These are phyloP conservation scores for Fistulifera solaris DNA, from an alignment of 108 stramenopile genomes.

Conservation along the genomic window DNA sequence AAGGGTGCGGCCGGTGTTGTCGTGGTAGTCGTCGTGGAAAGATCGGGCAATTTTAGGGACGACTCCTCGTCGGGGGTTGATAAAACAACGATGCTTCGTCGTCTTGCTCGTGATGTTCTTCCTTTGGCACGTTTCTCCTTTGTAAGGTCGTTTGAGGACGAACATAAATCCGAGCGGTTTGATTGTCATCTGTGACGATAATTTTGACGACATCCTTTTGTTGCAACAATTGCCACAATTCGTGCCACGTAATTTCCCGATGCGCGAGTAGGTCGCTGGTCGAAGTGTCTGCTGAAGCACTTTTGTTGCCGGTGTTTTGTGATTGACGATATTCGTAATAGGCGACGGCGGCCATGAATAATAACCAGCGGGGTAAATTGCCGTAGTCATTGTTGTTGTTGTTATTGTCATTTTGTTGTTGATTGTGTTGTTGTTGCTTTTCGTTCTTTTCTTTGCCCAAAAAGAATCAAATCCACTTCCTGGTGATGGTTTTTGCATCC, in stretches of 20 bases:
- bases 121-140: not conserved
- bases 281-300: not conserved
- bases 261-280: not conserved
- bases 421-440: constrained; percentile 21
- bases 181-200: constrained; percentile 6
- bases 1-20: constrained; percentile 12
- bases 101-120: not conserved
- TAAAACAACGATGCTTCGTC: not conserved
- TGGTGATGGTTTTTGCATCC: not conserved
- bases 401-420: constrained; percentile 10
- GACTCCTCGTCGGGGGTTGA: not conserved
- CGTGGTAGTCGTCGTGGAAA: too few relatives aligned
- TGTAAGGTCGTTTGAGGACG: not conserved
- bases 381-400: constrained; percentile 15
- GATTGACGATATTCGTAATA: not conserved
- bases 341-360: constrained; percentile 15
- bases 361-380: constrained; percentile 10
- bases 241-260: constrained; percentile 11
- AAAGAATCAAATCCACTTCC: constrained; percentile 5
- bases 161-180: constrained; percentile 9
- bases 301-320: constrained; percentile 1
- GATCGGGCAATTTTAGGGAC: not conserved
- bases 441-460: constrained; percentile 1
- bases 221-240: constrained; percentile 9
- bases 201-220: constrained; percentile 12